phyloP scores from a whole-genome alignment of 2,329 filamentous ascomycete species.

The Ophiostoma angusticollis region DNA sequence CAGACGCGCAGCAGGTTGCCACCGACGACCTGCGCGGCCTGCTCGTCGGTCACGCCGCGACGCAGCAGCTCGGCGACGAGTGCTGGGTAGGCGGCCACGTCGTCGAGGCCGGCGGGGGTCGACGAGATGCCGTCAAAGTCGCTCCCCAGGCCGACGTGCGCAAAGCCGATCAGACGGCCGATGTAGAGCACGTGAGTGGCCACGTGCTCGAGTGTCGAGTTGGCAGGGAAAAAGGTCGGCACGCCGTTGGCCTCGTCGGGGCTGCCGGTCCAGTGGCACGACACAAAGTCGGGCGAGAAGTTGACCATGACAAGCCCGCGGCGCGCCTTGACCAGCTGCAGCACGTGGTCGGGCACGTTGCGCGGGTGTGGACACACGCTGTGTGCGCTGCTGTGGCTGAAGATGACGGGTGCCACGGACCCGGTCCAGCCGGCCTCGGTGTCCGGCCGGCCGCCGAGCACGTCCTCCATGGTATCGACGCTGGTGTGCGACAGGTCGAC shows the following conservation, averaged over 20 bases:
- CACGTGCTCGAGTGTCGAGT: conserved; percentile 65
- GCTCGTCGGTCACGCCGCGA: conserved; percentile 58
- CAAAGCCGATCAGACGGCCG: conserved; percentile 69
- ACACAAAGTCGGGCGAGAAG: conserved; percentile 71
- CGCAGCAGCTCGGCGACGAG: conserved; percentile 63
- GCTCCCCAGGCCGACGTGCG: conserved; percentile 76
- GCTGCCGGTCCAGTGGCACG: conserved; percentile 48
- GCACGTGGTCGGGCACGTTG: conserved; percentile 77
- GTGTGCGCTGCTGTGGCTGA: conserved; percentile 75
- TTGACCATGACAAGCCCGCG: conserved; percentile 84
- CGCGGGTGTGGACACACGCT: conserved; percentile 75
- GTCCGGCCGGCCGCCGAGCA: conserved; percentile 44
- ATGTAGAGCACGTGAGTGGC: conserved; percentile 73
- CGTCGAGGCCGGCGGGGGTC: conserved; percentile 64
- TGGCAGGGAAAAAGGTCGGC: conserved; percentile 52
- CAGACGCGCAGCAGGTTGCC: conserved; percentile 76
- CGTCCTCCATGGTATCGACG: conserved; percentile 73
- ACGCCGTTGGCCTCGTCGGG: conserved; percentile 39
- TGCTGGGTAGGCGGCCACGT: conserved; percentile 72
- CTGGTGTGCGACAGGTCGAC: conserved; percentile 72
- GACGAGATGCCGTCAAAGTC: conserved; percentile 71
- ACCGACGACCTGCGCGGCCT: conserved; percentile 65
- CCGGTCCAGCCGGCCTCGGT: conserved; percentile 49
- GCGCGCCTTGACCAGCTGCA: conserved; percentile 60
- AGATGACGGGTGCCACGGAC: conserved; percentile 72